phyloP scores from a whole-genome alignment of 306 rosid species.

The Corylus americana region DNA sequence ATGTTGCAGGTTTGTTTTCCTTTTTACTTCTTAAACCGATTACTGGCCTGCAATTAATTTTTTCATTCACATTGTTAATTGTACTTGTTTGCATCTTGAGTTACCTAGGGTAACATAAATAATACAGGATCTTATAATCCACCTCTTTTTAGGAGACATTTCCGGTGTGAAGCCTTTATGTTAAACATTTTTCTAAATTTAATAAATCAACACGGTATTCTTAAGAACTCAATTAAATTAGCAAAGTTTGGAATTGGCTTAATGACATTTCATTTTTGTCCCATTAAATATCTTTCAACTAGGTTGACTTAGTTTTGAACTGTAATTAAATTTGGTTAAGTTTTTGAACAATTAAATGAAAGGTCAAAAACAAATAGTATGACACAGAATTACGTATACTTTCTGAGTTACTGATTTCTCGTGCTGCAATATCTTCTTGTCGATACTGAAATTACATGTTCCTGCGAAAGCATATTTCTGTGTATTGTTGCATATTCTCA shows the following conservation, averaged over 20 bases:
- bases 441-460: not conserved
- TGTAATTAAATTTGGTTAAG: not conserved
- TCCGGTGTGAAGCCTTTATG: not conserved
- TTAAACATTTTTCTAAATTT: not conserved
- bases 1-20: slow-evolving; percentile 83
- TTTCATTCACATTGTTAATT: not conserved
- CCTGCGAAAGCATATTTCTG: not conserved
- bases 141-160: not conserved
- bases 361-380: not conserved
- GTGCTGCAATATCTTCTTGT: no score
- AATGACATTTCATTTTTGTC: no score
- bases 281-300: no score
- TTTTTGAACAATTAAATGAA: not conserved
- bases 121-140: not conserved
- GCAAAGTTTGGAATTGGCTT: not conserved
- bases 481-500: not conserved
- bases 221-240: not conserved
- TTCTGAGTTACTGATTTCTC: no score
- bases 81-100: not conserved
- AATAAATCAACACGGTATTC: not conserved
- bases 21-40: slow-evolving; percentile 1
- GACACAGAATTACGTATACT: not conserved
- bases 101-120: not conserved
- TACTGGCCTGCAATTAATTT: not conserved
- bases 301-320: no score